Conservation (phyloP, 129 eudicot genomes). For the Chrysanthemum makinoi region DNA sequence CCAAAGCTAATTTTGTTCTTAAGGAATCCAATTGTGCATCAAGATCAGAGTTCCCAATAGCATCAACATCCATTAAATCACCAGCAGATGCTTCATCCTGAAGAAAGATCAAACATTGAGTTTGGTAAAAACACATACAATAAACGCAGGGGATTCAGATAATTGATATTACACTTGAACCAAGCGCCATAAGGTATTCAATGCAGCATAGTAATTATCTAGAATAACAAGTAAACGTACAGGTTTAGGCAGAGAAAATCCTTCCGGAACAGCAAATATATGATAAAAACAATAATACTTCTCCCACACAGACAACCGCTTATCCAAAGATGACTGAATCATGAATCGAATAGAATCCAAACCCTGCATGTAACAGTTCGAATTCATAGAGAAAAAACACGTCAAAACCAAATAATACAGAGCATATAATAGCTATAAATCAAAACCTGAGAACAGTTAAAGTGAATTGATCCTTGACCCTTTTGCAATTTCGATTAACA, state of each 20-base stretch:
- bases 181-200: neutral
- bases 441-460: neutral
- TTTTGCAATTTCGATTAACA: too few relatives aligned
- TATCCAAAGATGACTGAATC: conserved; percentile 50
- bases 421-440: conserved; percentile 14
- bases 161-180: neutral
- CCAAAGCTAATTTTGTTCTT: conserved; percentile 55
- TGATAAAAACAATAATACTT: conserved; percentile 54
- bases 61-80: conserved; percentile 51
- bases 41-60: conserved; percentile 43
- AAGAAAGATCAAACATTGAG: conserved; percentile 2
- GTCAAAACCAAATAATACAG: neutral
- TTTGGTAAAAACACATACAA: neutral
- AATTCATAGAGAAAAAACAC: neutral
- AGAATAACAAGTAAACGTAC: conserved; percentile 31
- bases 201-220: neutral
- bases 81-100: conserved; percentile 54
- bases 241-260: conserved; percentile 57
- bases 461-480: too few relatives aligned
- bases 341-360: conserved; percentile 38
- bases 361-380: conserved; percentile 44
- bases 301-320: conserved; percentile 72
- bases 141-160: too few relatives aligned
- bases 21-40: conserved; percentile 63
- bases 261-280: conserved; percentile 66